Conservation (phyloP, 306 rosid species). For the Coriaria nepalensis region DNA sequence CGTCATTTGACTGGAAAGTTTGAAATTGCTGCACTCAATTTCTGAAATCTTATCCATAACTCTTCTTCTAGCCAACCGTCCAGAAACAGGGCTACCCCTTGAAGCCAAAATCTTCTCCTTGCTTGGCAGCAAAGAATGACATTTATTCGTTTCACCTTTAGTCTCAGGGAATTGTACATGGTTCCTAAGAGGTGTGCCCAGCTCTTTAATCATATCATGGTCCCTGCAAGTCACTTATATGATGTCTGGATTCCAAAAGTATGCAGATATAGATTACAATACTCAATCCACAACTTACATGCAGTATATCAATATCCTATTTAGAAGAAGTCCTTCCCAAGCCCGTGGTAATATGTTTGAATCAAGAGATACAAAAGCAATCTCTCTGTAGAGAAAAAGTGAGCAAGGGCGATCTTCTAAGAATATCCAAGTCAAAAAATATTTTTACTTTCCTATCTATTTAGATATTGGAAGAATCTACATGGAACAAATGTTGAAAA, state of each 20-base stretch:
- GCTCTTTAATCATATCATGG: constrained; percentile 28
- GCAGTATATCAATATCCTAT: constrained; percentile 55
- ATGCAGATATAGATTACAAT: constrained; percentile 8
- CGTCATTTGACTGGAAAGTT: constrained; percentile 15
- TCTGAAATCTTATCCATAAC: background rate
- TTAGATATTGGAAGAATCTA: no score
- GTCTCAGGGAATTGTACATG: constrained; percentile 37
- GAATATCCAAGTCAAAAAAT: no score
- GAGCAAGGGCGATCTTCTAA: no score
- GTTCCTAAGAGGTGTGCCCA: constrained; percentile 36
- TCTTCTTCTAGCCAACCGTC: background rate
- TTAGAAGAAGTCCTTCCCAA: constrained; percentile 45
- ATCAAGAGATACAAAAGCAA: no score
- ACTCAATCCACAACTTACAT: constrained; percentile 29
- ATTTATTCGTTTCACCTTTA: constrained; percentile 16
- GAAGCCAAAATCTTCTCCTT: constrained; percentile 7
- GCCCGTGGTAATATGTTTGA: no score
- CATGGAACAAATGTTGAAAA: no score
- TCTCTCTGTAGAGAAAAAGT: constrained; percentile 19
- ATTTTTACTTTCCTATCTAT: no score
- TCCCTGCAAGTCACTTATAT: constrained; percentile 42
- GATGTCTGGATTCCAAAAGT: no score
- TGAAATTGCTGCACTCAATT: constrained; percentile 9
- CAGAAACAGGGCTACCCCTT: constrained; percentile 14
- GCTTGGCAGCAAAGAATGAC: no score